These are phyloP conservation scores for Aegilops speltoides DNA, from an alignment of 176 grass and related monocot genomes.

Conservation along the genomic window DNA sequence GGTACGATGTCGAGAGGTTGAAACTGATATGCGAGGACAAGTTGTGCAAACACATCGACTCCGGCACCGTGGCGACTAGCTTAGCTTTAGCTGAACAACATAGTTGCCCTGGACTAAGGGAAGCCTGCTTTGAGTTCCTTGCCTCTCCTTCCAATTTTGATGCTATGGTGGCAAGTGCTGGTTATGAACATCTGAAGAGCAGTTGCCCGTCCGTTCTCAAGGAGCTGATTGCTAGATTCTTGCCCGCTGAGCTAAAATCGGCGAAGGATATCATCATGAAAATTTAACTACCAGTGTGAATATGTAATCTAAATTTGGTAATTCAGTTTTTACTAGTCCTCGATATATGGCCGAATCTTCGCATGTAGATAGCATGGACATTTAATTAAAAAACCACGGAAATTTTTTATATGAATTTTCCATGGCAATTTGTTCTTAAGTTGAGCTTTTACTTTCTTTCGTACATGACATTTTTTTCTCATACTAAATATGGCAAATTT, in stretches of 20 bases:
- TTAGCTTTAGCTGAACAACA: background rate
- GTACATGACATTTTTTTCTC: no score
- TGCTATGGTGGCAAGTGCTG: background rate
- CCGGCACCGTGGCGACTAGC: background rate
- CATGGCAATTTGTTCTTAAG: no score
- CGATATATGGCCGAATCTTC: background rate
- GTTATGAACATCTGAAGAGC: background rate
- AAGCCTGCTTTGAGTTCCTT: slow-evolving; percentile 10
- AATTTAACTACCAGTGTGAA: no score
- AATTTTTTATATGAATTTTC: no score
- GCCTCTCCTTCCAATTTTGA: background rate
- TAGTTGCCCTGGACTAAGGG: background rate
- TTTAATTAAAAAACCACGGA: no score
- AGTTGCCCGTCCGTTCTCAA: background rate
- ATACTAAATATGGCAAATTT: no score
- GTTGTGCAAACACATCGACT: background rate
- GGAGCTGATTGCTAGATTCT: background rate
- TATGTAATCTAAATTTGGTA: background rate
- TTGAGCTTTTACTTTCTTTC: no score
- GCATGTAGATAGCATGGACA: no score
- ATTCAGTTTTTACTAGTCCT: background rate
- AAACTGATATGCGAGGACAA: background rate
- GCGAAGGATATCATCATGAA: background rate
- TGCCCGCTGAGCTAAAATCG: background rate
- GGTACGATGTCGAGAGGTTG: background rate